Conservation (phyloP, 2,329 filamentous ascomycete genomes). For the Botrytis hyacinthi region DNA sequence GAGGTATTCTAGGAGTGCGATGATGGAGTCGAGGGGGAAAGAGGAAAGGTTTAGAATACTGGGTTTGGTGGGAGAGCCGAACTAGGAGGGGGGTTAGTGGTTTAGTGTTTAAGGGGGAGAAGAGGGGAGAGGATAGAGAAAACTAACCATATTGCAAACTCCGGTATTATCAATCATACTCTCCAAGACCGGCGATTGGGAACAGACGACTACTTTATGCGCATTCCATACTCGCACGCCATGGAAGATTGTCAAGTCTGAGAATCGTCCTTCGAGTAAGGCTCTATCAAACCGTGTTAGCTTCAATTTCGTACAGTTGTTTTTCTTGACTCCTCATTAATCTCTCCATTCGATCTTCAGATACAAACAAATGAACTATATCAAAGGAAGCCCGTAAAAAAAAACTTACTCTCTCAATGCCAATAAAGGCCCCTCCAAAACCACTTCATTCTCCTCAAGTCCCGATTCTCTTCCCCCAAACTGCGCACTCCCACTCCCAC, state of each 20-base stretch:
- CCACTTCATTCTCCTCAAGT: slow-evolving; percentile 7
- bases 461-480: neutral
- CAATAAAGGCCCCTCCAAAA: slow-evolving; percentile 5
- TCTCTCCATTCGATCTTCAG: no score
- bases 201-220: slow-evolving; percentile 32
- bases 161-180: slow-evolving; percentile 22
- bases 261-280: slow-evolving; percentile 31
- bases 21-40: slow-evolving; percentile 21
- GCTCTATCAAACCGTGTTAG: slow-evolving; percentile 22
- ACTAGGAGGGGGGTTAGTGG: slow-evolving; percentile 6
- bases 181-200: slow-evolving; percentile 31
- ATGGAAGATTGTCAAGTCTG: slow-evolving; percentile 31
- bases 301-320: neutral
- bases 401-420: slow-evolving; percentile 13
- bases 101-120: neutral
- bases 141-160: neutral
- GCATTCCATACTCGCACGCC: slow-evolving; percentile 28
- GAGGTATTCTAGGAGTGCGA: slow-evolving; percentile 30
- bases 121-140: neutral
- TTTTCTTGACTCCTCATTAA: neutral
- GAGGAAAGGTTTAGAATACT: slow-evolving; percentile 24
- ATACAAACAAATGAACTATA: neutral
- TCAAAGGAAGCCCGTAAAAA: neutral
- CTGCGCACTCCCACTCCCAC: neutral
- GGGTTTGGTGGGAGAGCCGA: neutral